These are phyloP conservation scores for Cutaneotrichosporon cutaneum DNA, from an alignment of 1,284 basidiomycete species.

Conservation along the genomic window DNA sequence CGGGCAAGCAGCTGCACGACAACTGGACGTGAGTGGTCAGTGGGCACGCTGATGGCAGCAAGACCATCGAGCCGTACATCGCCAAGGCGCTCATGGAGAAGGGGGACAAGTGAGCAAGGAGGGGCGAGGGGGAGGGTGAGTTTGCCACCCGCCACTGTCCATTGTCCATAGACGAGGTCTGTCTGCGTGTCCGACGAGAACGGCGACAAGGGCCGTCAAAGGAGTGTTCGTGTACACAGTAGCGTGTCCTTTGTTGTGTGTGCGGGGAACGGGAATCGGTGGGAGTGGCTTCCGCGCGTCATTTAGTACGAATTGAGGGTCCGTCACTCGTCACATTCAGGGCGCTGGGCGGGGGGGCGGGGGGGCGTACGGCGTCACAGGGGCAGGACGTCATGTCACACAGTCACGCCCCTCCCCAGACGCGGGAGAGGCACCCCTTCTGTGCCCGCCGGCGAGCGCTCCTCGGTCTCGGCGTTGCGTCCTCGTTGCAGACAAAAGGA, in stretches of 20 bases:
- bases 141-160: too few relatives aligned
- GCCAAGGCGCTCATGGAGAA: conserved; percentile 4
- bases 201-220: too few relatives aligned
- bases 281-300: too few relatives aligned
- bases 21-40: conserved; percentile 14
- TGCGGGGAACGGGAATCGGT: too few relatives aligned
- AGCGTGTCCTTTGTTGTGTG: too few relatives aligned
- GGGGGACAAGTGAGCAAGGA: conserved; percentile 7
- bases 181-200: too few relatives aligned
- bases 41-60: neutral
- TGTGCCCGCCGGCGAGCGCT: too few relatives aligned
- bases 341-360: neutral
- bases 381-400: neutral
- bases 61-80: conserved; percentile 8
- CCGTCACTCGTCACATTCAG: neutral
- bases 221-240: too few relatives aligned
- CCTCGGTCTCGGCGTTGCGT: too few relatives aligned
- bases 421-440: neutral
- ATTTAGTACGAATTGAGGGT: neutral
- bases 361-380: neutral
- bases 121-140: neutral
- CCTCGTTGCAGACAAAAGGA: too few relatives aligned
- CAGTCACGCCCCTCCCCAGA: neutral
- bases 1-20: conserved; percentile 6
- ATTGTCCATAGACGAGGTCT: too few relatives aligned